Base-by-base conservation (phyloP, 305 asterid species). In the Striga hermonthica region DNA sequence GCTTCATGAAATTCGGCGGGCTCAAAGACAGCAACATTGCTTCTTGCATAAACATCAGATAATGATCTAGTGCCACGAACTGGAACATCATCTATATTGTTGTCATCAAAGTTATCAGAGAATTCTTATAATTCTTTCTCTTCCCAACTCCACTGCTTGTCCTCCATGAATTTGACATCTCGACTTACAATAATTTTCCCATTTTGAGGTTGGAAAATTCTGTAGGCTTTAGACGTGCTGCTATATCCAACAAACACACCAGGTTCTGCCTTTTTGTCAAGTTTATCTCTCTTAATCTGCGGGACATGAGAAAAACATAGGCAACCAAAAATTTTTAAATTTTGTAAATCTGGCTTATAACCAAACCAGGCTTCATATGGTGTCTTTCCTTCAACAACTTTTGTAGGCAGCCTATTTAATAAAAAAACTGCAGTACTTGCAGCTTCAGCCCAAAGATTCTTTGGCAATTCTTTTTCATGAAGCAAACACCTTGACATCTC, bases 41-140 rank as follows among this genome's bases (percentile, higher is more conserved):
- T 31, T 56, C 58, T 69, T 53, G 61, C 4, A 9, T 60, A 60
- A 14, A 60, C 53, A 10, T 50, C 52, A 40, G 45, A 5, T 5
- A 40, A 9, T 40, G 45, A 40, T 40, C 45, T 40, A 5, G 45
- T 40, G 6, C 45, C 45, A 40, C 45, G 45, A 44, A 5, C 3
- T 8, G 49, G 49, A 39, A 39, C 43, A 4, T 39, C 43, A 39
- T 8, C 9, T 5, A 8, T 39, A 8, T 8, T 39, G 43, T 5
- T 4, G 43, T 5, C 9, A 8, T 39, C 43, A 39, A 39, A 3
- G 43, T 39, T 2, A 22, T 22, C 31, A 22, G 31, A 22, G 31
- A 22, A 22, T 22, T 22, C 31, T 22, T 1, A 22, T 0, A 22
- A 22, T 22, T 22, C 31, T 22, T 2, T 22, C 31, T 22, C 31